Base-by-base conservation (phyloP, 2,329 filamentous ascomycete species). In the Claviceps pazoutovae region DNA sequence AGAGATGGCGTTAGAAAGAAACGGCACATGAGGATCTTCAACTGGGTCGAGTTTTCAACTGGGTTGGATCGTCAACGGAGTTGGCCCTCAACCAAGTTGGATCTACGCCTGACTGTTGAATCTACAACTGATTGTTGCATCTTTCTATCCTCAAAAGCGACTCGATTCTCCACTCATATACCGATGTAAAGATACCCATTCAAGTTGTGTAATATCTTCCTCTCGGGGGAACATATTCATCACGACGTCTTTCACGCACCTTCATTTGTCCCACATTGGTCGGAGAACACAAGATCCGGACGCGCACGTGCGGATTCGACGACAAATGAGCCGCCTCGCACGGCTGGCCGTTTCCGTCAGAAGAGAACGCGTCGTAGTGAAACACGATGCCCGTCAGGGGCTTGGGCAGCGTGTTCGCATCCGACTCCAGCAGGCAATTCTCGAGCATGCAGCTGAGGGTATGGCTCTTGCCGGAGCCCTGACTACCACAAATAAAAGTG, bases 401-500 rank as follows among this genome's bases (percentile, higher is more conserved):
- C 0, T 66, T 66, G 0, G 71, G 68, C 1, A 82, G 66, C 0
- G 62, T 60, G 6, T 74, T 75, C 0, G 74, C 66, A 0, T 62
- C 57, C 0, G 68, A 74, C 0, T 62, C 57, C 1, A 79, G 63
- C 0, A 84, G 64, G 38, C 74, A 81, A 55, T 78, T 80, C 58
- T 84, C 80, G 0, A 78, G 60, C 1, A 78, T 55, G 48, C 73
- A 78, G 1, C 74, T 74, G 1, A 82, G 66, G 0, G 77, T 80
- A 54, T 84, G 79, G 46, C 76, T 80, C 60, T 84, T 84, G 0
- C 81, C 81, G 0, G 76, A 80, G 1, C 80, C 80, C 54, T 84
- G 80, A 19, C 76, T 78, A 1, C 80, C 80, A 51, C 80, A 84
- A 36, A 84, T 78, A 62, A 84, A 84, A 4, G 72, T 68, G 16